phyloP scores from a whole-genome alignment of 352 stramenopile species.

The Phytophthora pluvialis region DNA sequence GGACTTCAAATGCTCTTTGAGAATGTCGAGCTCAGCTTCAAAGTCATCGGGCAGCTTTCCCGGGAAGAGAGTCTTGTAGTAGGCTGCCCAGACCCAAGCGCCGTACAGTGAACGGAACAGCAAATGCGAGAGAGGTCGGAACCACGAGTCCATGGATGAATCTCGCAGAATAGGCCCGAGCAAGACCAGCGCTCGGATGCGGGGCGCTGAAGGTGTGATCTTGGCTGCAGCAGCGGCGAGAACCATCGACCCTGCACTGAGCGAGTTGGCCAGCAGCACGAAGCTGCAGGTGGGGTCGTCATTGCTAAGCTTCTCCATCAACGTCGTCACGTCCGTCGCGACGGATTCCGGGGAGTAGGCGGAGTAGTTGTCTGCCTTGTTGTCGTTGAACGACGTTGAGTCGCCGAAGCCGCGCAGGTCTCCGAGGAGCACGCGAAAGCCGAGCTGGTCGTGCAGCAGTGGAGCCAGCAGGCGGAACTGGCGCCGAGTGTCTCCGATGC shows the following conservation, averaged over 20 bases:
- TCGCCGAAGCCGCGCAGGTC: slow-evolving; percentile 56
- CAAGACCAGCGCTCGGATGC: slow-evolving; percentile 35
- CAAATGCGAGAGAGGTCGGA: slow-evolving; percentile 41
- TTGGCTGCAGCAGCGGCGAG: slow-evolving; percentile 24
- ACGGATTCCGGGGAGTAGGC: slow-evolving; percentile 44
- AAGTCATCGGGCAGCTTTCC: slow-evolving; percentile 33
- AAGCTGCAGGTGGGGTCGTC: slow-evolving; percentile 33
- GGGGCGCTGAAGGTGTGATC: not conserved
- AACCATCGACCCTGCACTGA: slow-evolving; percentile 44
- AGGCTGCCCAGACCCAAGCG: slow-evolving; percentile 34
- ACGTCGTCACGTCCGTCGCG: slow-evolving; percentile 29
- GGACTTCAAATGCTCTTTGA: slow-evolving; percentile 27
- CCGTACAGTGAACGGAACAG: slow-evolving; percentile 43
- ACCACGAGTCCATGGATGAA: slow-evolving; percentile 33
- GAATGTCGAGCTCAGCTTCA: slow-evolving; percentile 32
- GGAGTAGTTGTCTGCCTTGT: slow-evolving; percentile 14
- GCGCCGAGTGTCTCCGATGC: slow-evolving; percentile 49
- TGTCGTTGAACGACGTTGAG: slow-evolving; percentile 36
- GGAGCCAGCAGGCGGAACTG: slow-evolving; percentile 51
- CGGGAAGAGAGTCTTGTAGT: slow-evolving; percentile 50
- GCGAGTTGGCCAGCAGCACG: slow-evolving; percentile 47
- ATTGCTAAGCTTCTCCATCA: slow-evolving; percentile 35
- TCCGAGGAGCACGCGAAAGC: slow-evolving; percentile 40
- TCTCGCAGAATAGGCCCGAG: slow-evolving; percentile 45
- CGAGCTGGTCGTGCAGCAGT: slow-evolving; percentile 41